Base-by-base conservation (phyloP, 1,284 basidiomycete genomes). In the Tilletiaria anomala region DNA sequence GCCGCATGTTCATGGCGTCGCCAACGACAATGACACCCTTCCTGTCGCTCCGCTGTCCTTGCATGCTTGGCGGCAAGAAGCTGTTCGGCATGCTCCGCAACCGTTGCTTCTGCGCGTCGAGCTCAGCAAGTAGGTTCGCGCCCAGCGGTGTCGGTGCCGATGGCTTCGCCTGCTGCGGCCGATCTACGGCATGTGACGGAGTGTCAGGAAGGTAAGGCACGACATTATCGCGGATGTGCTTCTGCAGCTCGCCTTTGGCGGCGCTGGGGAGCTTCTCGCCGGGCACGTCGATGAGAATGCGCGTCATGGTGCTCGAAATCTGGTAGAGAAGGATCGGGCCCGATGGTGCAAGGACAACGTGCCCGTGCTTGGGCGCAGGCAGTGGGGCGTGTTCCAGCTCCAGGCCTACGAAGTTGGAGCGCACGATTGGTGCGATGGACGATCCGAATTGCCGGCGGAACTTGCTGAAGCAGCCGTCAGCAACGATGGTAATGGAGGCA, bases 1-100 rank as follows among this genome's bases (percentile, higher is more conserved):
- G 93, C 1, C 93, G 82, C 89, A 97, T 97, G 68, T 97, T 99
- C 82, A 88, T 91, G 1, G 91, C 80, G 67, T 97, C 93, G 4
- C 93, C 93, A 32, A 94, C 73, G 43, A 97, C 76, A 50, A 97
- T 73, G 6, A 80, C 79, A 16, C 89, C 88, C 41, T 78, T 72
- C 48, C 78, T 53, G 5, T 61, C 46, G 4, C 23, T 22, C 6
- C 12, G 3, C 54, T 80, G 42, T 10, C 83, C 84, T 65, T 96
- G 93, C 60, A 82, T 75, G 14, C 79, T 74, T 0, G 89, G 73
- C 0, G 89, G 86, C 3, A 99, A 75, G 73, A 86, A 94, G 0
- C 83, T 83, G 69, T 96, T 97, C 36, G 93, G 89, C 91, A 97
- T 96, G 15, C 80, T 78, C 10, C 87, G 76, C 18, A 62, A 33